Conservation (phyloP, 1,139 yeast species). For the Debaryomyces fabryi region DNA sequence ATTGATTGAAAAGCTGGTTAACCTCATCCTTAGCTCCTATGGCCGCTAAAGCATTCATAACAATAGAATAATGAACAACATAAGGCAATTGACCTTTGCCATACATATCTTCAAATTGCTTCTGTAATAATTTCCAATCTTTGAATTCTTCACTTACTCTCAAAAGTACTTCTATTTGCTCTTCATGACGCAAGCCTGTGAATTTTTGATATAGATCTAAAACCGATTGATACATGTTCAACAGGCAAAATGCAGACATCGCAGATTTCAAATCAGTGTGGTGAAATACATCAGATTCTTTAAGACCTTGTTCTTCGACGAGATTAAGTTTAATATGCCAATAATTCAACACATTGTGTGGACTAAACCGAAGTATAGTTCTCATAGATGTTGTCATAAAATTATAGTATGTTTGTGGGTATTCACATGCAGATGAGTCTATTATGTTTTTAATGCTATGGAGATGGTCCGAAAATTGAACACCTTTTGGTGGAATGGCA, state of each 20-base stretch:
- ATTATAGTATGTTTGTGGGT: conserved; percentile 16
- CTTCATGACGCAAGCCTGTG: conserved; percentile 33
- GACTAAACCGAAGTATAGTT: conserved; percentile 19
- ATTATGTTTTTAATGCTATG: conserved; percentile 8
- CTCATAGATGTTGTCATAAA: conserved; percentile 29
- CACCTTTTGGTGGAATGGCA: conserved; percentile 15
- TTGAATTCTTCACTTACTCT: conserved; percentile 52
- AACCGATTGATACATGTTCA: conserved; percentile 28
- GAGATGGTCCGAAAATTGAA: conserved; percentile 15
- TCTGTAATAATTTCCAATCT: conserved; percentile 63
- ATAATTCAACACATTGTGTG: conserved; percentile 23
- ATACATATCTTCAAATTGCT: conserved; percentile 63
- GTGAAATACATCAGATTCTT: conserved; percentile 10
- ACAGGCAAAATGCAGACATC: conserved; percentile 31
- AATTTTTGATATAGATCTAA: conserved; percentile 26
- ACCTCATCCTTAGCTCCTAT: conserved; percentile 60
- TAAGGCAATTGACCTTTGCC: conserved; percentile 60
- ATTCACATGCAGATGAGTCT: neutral
- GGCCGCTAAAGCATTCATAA: conserved; percentile 63
- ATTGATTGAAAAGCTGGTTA: conserved; percentile 52
- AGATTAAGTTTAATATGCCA: conserved; percentile 30
- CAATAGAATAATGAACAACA: conserved; percentile 60
- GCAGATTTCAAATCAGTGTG: conserved; percentile 31
- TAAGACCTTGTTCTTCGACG: conserved; percentile 7
- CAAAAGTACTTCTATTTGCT: conserved; percentile 49